These are phyloP conservation scores for Gyrodon lividus DNA, from an alignment of 768 basidiomycete species.

Conservation along the genomic window DNA sequence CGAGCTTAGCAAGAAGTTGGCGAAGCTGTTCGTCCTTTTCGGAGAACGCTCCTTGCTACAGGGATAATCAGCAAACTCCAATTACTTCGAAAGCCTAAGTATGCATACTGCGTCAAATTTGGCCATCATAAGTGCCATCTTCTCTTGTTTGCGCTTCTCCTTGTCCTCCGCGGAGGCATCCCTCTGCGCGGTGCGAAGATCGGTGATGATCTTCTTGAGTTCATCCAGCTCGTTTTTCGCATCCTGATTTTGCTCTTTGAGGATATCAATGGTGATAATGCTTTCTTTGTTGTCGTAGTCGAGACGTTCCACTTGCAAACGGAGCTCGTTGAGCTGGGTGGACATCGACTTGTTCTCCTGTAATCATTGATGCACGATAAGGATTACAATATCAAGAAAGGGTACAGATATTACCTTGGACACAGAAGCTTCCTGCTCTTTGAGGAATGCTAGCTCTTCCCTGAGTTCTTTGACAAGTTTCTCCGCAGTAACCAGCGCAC, in stretches of 20 bases:
- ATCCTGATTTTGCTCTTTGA: slow-evolving; percentile 92
- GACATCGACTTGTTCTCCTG: slow-evolving; percentile 96
- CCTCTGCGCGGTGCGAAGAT: slow-evolving; percentile 78
- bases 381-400: slow-evolving; percentile 1
- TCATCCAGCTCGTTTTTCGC: slow-evolving; percentile 87
- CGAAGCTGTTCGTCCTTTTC: slow-evolving; percentile 95
- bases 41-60: slow-evolving; percentile 86
- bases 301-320: slow-evolving; percentile 86
- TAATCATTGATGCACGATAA: slow-evolving; percentile 11
- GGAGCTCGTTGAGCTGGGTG: slow-evolving; percentile 87
- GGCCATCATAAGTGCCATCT: slow-evolving; percentile 99
- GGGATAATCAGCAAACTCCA: slow-evolving; percentile 4
- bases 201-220: slow-evolving; percentile 73
- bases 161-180: slow-evolving; percentile 91
- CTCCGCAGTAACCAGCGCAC: slow-evolving; percentile 72
- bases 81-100: background rate
- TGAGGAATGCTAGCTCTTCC: slow-evolving; percentile 87
- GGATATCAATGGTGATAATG: slow-evolving; percentile 87
- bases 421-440: slow-evolving; percentile 81
- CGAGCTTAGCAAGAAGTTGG: slow-evolving; percentile 78
- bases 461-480: slow-evolving; percentile 85
- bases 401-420: slow-evolving; percentile 55
- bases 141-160: slow-evolving; percentile 98
- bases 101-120: slow-evolving; percentile 88
- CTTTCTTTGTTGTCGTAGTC: slow-evolving; percentile 97